Conservation (phyloP, 306 rosid species). For the Cicer chorassanicum region DNA sequence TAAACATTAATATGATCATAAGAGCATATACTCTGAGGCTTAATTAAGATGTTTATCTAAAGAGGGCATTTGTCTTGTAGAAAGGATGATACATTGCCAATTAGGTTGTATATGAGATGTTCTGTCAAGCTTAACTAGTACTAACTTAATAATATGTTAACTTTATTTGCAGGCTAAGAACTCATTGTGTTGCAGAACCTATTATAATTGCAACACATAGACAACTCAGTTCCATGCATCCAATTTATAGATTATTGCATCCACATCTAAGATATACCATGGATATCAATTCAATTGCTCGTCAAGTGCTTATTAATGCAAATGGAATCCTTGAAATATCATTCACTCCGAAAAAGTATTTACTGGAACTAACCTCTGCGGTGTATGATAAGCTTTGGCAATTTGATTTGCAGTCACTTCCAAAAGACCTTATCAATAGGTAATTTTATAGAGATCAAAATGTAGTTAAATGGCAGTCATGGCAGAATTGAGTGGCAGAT, state of each 20-base stretch:
- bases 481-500: too few relatives aligned
- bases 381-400: slow-evolving; percentile 53
- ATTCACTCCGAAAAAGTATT: slow-evolving; percentile 47
- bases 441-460: slow-evolving; percentile 12
- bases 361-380: slow-evolving; percentile 51
- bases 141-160: neutral
- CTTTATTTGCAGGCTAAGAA: slow-evolving; percentile 51
- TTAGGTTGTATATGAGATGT: neutral
- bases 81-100: neutral
- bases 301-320: slow-evolving; percentile 49
- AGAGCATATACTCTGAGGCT: too few relatives aligned
- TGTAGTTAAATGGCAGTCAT: too few relatives aligned
- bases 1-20: too few relatives aligned
- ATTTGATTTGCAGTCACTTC: slow-evolving; percentile 56
- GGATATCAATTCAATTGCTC: slow-evolving; percentile 54
- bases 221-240: slow-evolving; percentile 59
- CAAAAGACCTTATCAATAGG: slow-evolving; percentile 54
- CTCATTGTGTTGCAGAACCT: slow-evolving; percentile 53
- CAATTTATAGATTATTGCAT: slow-evolving; percentile 51
- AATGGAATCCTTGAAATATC: slow-evolving; percentile 50
- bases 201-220: slow-evolving; percentile 53
- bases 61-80: too few relatives aligned
- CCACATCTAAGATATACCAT: slow-evolving; percentile 59
- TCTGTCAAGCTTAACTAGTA: neutral
- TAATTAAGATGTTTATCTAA: too few relatives aligned